Conservation (phyloP, 2,329 filamentous ascomycete genomes). For the Aurifilum marmelostoma region DNA sequence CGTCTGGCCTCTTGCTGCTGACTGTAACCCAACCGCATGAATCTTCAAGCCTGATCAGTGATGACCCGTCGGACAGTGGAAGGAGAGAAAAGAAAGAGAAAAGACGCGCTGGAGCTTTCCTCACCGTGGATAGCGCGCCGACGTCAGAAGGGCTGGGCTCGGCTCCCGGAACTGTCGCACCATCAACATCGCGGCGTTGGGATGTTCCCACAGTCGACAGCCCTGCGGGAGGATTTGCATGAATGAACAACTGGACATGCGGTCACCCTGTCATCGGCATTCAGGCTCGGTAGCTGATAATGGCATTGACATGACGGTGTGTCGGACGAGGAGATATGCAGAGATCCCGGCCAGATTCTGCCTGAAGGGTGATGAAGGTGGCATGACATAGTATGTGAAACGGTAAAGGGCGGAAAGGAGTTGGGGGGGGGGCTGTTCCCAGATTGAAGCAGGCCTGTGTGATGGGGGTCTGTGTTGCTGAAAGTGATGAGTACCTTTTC, state of each 20-base stretch:
- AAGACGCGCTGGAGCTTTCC: not conserved
- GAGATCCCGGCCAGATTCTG: not conserved
- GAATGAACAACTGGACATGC: constrained; percentile 13
- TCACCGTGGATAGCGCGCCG: not conserved
- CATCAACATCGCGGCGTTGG: constrained; percentile 4
- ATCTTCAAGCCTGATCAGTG: not conserved
- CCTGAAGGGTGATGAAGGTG: not conserved
- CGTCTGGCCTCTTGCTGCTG: not conserved
- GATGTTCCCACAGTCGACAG: not conserved
- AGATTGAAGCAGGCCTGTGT: not conserved
- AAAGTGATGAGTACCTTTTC: constrained; percentile 1
- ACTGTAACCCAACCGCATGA: not conserved
- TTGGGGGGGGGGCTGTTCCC: not conserved
- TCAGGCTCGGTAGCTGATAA: not conserved
- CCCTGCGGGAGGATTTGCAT: constrained; percentile 6
- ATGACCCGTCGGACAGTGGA: not conserved
- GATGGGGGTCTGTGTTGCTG: not conserved
- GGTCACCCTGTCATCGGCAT: not conserved
- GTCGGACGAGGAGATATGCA: not conserved
- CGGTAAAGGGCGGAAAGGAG: not conserved
- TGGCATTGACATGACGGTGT: not conserved
- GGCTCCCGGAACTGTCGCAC: constrained; percentile 21
- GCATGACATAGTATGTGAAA: not conserved
- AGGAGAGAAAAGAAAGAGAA: not conserved
- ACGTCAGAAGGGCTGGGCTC: not conserved